Conservation (phyloP, 495 filamentous ascomycete genomes). For the Xylaria acuta region DNA sequence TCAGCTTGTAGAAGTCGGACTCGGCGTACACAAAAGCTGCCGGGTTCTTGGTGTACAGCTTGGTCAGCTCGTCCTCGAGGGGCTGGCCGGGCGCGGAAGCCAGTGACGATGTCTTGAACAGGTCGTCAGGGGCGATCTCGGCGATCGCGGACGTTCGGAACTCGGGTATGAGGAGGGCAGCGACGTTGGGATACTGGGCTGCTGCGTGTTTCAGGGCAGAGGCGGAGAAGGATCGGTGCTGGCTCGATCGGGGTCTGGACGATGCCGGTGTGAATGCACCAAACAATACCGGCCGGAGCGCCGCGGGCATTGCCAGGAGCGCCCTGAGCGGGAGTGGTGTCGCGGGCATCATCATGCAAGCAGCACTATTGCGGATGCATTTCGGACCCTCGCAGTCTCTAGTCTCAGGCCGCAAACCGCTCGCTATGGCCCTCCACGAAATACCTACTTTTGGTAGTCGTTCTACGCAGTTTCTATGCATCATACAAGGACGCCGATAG, state of each 20-base stretch:
- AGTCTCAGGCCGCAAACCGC: neutral
- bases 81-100: constrained; percentile 23
- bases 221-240: neutral
- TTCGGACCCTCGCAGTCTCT: neutral
- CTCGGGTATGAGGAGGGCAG: constrained; percentile 34
- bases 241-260: constrained; percentile 23
- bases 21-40: constrained; percentile 75
- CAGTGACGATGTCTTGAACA: constrained; percentile 30
- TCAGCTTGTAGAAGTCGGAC: constrained; percentile 72
- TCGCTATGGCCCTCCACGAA: neutral
- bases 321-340: constrained; percentile 25
- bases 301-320: constrained; percentile 35
- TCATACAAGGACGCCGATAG: neutral
- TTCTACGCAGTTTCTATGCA: neutral
- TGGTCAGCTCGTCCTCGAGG: constrained; percentile 52
- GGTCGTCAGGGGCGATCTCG: constrained; percentile 29
- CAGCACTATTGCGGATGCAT: constrained; percentile 3
- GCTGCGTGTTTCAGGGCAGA: constrained; percentile 14
- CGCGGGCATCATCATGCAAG: constrained; percentile 5
- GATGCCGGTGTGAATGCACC: constrained; percentile 15
- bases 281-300: constrained; percentile 33
- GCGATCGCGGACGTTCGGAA: constrained; percentile 20
- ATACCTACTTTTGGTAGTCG: constrained; percentile 27
- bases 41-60: constrained; percentile 67
- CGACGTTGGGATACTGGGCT: constrained; percentile 29